Evolutionary conservation across 257 asterid genomes (phyloP).

Genomic region (Orobanche coerulescens): DNA sequence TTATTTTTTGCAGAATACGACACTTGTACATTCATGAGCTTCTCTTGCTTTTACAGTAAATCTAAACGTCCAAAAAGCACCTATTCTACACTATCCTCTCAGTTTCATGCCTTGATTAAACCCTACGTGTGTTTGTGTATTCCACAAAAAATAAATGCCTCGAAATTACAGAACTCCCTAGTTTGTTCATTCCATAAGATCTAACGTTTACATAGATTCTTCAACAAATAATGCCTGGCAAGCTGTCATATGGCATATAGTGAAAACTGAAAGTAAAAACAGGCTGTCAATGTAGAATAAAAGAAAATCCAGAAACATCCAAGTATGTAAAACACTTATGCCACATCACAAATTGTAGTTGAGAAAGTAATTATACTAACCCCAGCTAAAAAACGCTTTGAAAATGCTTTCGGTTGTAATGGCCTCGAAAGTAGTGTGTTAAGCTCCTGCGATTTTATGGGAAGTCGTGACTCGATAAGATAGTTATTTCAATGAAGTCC

Average conservation of each 20-base stretch:
- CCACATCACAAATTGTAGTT: neutral
- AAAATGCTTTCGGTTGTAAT: conserved; percentile 74
- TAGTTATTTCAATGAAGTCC: conserved; percentile 1
- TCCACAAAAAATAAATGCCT: too few species aligned
- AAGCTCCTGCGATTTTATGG: conserved; percentile 64
- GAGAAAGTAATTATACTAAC: conserved; percentile 35
- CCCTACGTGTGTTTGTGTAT: too few species aligned
- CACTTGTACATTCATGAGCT: neutral
- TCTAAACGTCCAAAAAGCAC: neutral
- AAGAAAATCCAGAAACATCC: neutral
- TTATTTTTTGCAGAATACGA: neutral
- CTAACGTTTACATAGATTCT: too few species aligned
- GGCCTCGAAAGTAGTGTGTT: conserved; percentile 59
- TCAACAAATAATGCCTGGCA: too few species aligned
- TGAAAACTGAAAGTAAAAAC: neutral
- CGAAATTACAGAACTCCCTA: too few species aligned
- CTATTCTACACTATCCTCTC: neutral
- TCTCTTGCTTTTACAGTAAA: neutral
- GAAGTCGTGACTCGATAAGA: neutral
- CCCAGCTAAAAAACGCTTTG: conserved; percentile 86
- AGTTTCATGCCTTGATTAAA: too few species aligned
- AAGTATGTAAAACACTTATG: conserved; percentile 1
- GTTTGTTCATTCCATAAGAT: too few species aligned
- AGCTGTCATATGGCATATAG: neutral
- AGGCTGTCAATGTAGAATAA: neutral